phyloP scores from a whole-genome alignment of 768 basidiomycete species.

The Holtermannia corniformis region DNA sequence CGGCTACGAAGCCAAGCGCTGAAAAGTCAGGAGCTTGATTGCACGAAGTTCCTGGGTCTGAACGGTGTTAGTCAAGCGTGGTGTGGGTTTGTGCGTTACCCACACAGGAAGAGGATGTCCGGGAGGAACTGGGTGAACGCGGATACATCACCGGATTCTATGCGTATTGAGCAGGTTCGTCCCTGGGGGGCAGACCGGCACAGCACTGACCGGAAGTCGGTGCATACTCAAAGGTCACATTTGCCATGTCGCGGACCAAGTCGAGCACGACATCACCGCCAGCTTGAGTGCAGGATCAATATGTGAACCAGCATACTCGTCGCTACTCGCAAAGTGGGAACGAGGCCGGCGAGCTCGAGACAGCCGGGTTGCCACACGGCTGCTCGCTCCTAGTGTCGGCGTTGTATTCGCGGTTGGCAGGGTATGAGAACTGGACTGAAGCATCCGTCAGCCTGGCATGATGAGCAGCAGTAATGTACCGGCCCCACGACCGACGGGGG shows the following conservation, averaged over 20 bases:
- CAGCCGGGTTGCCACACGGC: neutral
- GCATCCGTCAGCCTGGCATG: neutral
- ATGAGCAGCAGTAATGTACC: neutral
- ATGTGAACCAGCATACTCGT: neutral
- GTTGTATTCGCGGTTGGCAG: neutral
- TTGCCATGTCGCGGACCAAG: neutral
- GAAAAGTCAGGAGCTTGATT: neutral
- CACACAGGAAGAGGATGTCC: neutral
- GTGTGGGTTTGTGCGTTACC: no score
- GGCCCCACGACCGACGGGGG: neutral
- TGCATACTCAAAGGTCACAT: neutral
- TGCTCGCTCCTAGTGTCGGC: neutral
- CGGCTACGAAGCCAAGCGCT: neutral
- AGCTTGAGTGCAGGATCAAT: neutral
- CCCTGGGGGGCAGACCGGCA: neutral
- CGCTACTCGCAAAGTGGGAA: neutral
- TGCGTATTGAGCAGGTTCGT: neutral
- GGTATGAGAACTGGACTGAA: neutral
- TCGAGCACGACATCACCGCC: neutral
- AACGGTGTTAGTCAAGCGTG: no score
- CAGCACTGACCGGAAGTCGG: neutral
- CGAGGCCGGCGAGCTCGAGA: no score
- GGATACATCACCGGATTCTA: neutral
- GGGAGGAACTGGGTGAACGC: neutral
- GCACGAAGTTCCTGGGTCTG: neutral